Base-by-base conservation (phyloP, 306 rosid genomes). In the Crataegus laevigata region DNA sequence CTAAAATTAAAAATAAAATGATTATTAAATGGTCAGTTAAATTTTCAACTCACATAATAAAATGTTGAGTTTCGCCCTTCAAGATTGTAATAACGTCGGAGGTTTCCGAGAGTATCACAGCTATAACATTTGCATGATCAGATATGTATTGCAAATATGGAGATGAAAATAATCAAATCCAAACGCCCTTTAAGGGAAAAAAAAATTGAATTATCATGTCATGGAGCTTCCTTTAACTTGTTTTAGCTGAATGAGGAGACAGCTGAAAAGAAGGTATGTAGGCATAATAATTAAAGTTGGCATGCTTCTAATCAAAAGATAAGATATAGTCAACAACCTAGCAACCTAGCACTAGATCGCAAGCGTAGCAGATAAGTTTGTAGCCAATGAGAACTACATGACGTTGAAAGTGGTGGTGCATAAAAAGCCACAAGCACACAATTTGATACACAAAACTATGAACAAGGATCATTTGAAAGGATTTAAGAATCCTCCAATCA, bases 261-360 rank as follows among this genome's bases (percentile, higher is more conserved):
- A 57, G 62, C 5, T 57, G 62, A 22, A n/a, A 9, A 0, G 26
- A 3, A 10, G 58, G 7, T 19, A 9, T 52, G 58, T 21, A 38
- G 54, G 52, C 79, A 77, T 52, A 29, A 78, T 29, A 66, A 58
- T 72, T 58, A 29, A 77, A 65, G 82, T 82, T 65, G 74, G 70
- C 64, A 22, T 29, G 61, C 50, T 34, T 34, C 57, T 58, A 52
- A 57, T 72, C 52, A 51, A 64, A 55, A 57, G 79, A 74, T 64
- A 58, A 58, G 71, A 79, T 47, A 15, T 8, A 30, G 43, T 59
- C 55, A 67, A 78, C 71, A 64, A 57, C 69, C 68, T 28, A 61
- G 66, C 59, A 18, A 52, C 11, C n/a, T 63, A 63, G 24, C 42
- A 45, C 75, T 58, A 75, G 40, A 75, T 75, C 80, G 69, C 67